Base-by-base conservation (phyloP, 2,329 filamentous ascomycete species). In the Falciphora oryzae region DNA sequence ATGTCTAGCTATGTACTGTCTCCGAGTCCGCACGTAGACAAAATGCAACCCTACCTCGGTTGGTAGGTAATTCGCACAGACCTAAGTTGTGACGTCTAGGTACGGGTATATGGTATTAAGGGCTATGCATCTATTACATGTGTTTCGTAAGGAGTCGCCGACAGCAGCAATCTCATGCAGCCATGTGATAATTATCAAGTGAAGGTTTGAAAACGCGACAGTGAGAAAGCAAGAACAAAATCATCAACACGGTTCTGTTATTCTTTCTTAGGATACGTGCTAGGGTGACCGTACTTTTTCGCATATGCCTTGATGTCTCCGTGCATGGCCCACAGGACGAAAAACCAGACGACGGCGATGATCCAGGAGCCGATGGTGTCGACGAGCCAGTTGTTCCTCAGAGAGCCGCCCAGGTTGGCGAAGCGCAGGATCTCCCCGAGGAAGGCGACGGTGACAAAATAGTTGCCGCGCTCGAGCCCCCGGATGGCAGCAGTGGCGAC, bases 381-480 rank as follows among this genome's bases (percentile, higher is more conserved):
- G 57, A 85, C 60, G 22, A 89, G 18, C 81, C 81, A 85, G 69
- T 80, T 88, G 66, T 87, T 87, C 68, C 86, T 80, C 62, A 79
- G 76, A 22, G 80, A 80, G 3, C 84, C 83, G 22, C 86, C 85
- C 70, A 87, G 73, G 25, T 78, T 73, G 31, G 79, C 79, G 72
- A 84, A 89, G 69, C 89, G 87, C 86, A 97, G 89, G 65, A 92
- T 71, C 65, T 85, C 77, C 1, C 90, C 91, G 60, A 97, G 73
- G 67, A 88, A 86, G 66, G 87, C 89, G 14, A 93, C 91, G 0
- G 91, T 89, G 59, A 97, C 85, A 71, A 92, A 82, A 75, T 91
- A 94, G 29, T 95, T 81, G 0, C 94, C 95, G 50, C 79, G 86
- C 75, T 98, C 93, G 59, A 99, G 78, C 0, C 90, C 91, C 58